Percentiles rank a stretch among this genome's conserved stretches.
phyloP scores from a whole-genome alignment of 257 asterid genomes.

The Fraxinus cuspidata region DNA sequence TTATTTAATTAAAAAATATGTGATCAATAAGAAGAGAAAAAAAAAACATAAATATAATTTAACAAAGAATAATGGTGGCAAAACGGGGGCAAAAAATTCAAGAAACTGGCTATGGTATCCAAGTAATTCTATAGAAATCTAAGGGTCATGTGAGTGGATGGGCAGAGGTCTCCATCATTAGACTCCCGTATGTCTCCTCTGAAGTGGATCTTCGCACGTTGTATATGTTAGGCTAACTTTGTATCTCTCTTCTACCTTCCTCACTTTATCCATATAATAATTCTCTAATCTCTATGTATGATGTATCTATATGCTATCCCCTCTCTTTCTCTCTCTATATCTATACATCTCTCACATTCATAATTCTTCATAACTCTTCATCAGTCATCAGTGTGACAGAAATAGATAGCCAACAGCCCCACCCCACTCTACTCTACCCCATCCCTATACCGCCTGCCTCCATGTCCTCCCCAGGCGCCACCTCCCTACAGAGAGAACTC shows the following conservation, averaged over 20 bases:
- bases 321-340: conserved; percentile 14
- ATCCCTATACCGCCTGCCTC: background rate
- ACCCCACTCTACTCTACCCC: background rate
- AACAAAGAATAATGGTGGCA: no score
- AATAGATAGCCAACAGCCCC: conserved; percentile 43
- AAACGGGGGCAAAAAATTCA: background rate
- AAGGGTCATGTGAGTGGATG: conserved; percentile 26
- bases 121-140: background rate
- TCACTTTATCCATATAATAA: conserved; percentile 14
- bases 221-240: conserved; percentile 49
- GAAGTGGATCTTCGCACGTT: conserved; percentile 95
- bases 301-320: background rate
- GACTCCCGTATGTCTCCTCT: conserved; percentile 75
- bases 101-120: conserved; percentile 12
- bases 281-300: conserved; percentile 6
- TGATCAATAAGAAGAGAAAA: no score
- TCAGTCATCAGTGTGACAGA: conserved; percentile 26
- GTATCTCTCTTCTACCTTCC: conserved; percentile 13
- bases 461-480: background rate
- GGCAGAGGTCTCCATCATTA: conserved; percentile 43
- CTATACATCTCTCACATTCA: conserved; percentile 6
- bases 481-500: background rate
- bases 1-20: no score
- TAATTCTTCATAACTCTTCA: conserved; percentile 27
- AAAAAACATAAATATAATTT: no score